Evolutionary conservation across 202 grass and related monocot genomes (phyloP).

Genomic region (Miscanthus sacchariflorus): DNA sequence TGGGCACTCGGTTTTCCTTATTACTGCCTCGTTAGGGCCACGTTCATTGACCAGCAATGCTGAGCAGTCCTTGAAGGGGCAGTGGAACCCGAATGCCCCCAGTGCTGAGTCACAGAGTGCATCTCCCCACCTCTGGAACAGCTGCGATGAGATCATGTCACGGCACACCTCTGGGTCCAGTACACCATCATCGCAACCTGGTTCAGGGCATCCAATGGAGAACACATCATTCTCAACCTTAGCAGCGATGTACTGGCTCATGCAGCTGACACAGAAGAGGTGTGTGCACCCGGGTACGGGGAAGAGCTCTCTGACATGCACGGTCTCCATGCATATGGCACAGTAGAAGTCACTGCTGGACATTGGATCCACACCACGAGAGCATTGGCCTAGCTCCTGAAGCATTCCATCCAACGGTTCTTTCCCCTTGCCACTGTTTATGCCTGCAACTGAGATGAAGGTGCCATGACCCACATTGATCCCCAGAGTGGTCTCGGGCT

Average conservation of each 20-base stretch:
- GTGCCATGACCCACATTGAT: not conserved
- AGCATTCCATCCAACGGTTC: not conserved
- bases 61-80: slow-evolving; percentile 81
- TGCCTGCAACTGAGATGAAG: not conserved
- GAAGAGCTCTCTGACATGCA: slow-evolving; percentile 42
- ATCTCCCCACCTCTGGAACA: slow-evolving; percentile 62
- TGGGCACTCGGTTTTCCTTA: slow-evolving; percentile 58
- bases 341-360: slow-evolving; percentile 53
- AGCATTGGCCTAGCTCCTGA: slow-evolving; percentile 26
- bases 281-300: slow-evolving; percentile 52
- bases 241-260: slow-evolving; percentile 56
- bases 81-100: slow-evolving; percentile 64
- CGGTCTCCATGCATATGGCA: slow-evolving; percentile 70
- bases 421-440: slow-evolving; percentile 51
- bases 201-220: slow-evolving; percentile 59
- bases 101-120: slow-evolving; percentile 58
- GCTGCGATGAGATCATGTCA: slow-evolving; percentile 41
- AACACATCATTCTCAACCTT: slow-evolving; percentile 62
- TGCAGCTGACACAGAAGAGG: slow-evolving; percentile 61
- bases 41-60: slow-evolving; percentile 52
- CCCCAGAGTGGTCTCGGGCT: not conserved
- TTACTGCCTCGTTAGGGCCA: not conserved
- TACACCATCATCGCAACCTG: slow-evolving; percentile 44
- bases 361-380: not conserved
- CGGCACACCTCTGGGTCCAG: slow-evolving; percentile 57